Base-by-base conservation (phyloP, 2,329 filamentous ascomycete genomes). In the Fusarium proliferatum region DNA sequence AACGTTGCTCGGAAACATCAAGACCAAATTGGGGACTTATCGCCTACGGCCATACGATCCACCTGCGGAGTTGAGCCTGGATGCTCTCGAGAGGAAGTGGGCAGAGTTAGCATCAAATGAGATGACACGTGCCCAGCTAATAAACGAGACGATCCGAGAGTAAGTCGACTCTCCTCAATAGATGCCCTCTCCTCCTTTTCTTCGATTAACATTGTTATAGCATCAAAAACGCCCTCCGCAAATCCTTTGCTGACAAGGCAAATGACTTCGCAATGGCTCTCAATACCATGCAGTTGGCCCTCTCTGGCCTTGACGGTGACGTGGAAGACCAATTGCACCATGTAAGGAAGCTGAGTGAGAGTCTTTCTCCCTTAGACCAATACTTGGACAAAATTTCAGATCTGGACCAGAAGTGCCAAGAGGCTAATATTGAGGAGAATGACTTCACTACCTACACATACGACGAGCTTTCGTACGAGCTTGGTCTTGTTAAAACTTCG, bases 391-490 rank as follows among this genome's bases (percentile, higher is more conserved):
- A 94, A 72, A 98, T 99, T 79, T 93, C 91, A 19, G 90, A 90
- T 16, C 89, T 98, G 53, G 95, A 98, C 79, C 90, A 91, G 72
- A 94, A 97, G 83, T 99, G 96, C 81, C 89, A 92, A 68, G 96
- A 98, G 85, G 96, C 96, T 71, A 98, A 99, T 81, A 98, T 99
- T 73, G 96, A 99, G 83, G 96, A 99, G 80, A 99, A 99, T 82
- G 96, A 99, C 85, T 98, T 96, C 82, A 99, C 96, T n/a, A 98
- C 96, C 13, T 98, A 98, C 84, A 97, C 96, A 15, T 96, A 98
- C 81, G 96, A 99, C 80, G 96, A 99, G 83, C 88, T 99, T 46
- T 91, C 91, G 68, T 99, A 99, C 84, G 96, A 99, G 84, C 88
- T 98, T 66, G 92, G 94, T 21, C 88, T 99, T 36, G 96, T 98